Base-by-base conservation (phyloP, 805 yeast species). In the Maudiozyma pseudohumilis region DNA sequence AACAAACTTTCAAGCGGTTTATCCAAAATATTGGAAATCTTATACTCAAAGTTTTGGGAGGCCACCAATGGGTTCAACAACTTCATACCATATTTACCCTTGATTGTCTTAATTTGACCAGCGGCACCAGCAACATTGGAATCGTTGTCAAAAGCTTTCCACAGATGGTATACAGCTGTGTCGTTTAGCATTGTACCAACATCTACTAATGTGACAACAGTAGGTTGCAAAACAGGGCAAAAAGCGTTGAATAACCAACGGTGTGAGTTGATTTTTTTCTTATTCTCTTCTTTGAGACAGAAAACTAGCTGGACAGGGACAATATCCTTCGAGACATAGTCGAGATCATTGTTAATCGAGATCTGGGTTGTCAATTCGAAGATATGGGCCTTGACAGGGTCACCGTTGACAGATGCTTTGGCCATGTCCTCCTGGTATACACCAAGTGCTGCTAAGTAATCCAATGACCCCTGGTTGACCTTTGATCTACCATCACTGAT, bases 41-140 rank as follows among this genome's bases (percentile, higher is more conserved):
- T 89, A 62, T 89, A 89, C 60, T 89, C 97, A 52, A 89, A 89
- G 57, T 89, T 89, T 58, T 89, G 97, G 1, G 96, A 85, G 0
- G 96, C 96, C 33, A 89, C 96, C 30, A 89, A 65, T 9, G 97
- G 97, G 59, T 89, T 89, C 17, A 84, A 58, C 43, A 92, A 65
- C 46, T 88, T 85, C 18, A 64, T 52, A 74, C 96, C 86, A 21
- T 77, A 81, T 50, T 77, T 82, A 31, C 98, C 99, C 51, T 86
- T 87, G 84, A 89, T 80, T 0, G 97, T 86, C 44, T 82, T 82
- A 55, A 92, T 88, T 60, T 92, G 97, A 44, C 99, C 99, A 11
- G 97, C 96, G 1, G 95, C 98, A 45, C 99, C 99, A 0, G 96
- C 99, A 37, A 92, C 95, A 51, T 89, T 88, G 1, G 96, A 87